These are phyloP conservation scores for Phialocephala subalpina DNA, from an alignment of 2,329 filamentous ascomycete species.

Conservation along the genomic window DNA sequence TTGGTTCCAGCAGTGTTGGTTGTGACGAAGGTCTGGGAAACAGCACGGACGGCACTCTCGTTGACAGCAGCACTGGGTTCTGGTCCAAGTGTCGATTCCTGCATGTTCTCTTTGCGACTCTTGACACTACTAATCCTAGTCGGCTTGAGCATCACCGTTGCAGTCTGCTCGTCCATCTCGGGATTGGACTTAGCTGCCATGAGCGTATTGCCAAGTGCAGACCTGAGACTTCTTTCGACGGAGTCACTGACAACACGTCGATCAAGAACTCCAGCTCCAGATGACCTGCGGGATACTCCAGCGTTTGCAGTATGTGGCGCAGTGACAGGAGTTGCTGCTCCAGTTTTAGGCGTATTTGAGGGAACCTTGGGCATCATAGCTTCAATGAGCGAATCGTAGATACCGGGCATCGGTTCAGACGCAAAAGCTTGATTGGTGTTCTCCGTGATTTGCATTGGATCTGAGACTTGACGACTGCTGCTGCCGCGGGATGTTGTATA, in stretches of 20 bases:
- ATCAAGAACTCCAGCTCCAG: slow-evolving; percentile 13
- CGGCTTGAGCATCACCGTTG: slow-evolving; percentile 13
- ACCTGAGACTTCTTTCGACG: background rate
- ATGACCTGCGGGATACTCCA: slow-evolving; percentile 18
- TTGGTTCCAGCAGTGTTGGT: slow-evolving; percentile 46
- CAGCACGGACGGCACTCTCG: slow-evolving; percentile 29
- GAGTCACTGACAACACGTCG: slow-evolving; percentile 9
- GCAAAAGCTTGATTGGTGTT: slow-evolving; percentile 34
- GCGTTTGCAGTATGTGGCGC: slow-evolving; percentile 34
- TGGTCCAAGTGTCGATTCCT: slow-evolving; percentile 22
- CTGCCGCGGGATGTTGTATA: slow-evolving; percentile 46
- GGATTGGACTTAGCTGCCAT: background rate
- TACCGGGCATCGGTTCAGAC: slow-evolving; percentile 36
- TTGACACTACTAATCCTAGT: slow-evolving; percentile 29
- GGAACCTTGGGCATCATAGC: slow-evolving; percentile 36
- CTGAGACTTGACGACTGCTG: slow-evolving; percentile 45
- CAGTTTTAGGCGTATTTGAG: slow-evolving; percentile 29
- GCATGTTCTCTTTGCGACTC: slow-evolving; percentile 39
- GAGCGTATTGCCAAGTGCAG: background rate
- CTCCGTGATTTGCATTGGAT: slow-evolving; percentile 38
- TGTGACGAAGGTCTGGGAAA: slow-evolving; percentile 31
- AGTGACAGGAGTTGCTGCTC: slow-evolving; percentile 35
- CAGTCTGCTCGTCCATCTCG: background rate
- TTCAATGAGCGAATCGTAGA: slow-evolving; percentile 42
- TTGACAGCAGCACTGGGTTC: slow-evolving; percentile 4